Percentiles rank a stretch among this genome's conserved stretches.
phyloP scores from a whole-genome alignment of 345 rosid species.

The Syzygium aqueum region DNA sequence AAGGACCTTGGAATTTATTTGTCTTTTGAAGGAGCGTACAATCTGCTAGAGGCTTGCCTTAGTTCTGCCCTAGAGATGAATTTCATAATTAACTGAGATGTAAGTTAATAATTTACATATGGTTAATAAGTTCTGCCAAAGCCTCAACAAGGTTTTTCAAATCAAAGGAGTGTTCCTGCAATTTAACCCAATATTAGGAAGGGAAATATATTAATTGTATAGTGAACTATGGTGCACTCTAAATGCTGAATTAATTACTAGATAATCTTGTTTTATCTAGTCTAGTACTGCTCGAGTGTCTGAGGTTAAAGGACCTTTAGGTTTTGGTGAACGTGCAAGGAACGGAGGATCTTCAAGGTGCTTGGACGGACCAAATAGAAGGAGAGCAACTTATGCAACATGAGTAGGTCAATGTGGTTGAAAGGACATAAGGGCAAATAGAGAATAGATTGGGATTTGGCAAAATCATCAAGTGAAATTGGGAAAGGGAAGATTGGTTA shows the following conservation, averaged over 20 bases:
- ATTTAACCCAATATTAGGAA: not conserved
- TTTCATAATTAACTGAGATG: not conserved
- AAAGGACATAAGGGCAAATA: not conserved
- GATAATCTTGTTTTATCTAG: not conserved
- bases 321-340: not conserved
- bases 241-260: not conserved
- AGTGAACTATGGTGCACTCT: not conserved
- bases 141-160: not conserved
- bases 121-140: not conserved
- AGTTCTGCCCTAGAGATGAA: not conserved
- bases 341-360: fast-evolving
- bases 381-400: not conserved
- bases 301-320: not conserved
- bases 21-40: not conserved
- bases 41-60: not conserved
- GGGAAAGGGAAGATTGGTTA: no score
- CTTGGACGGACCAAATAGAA: not conserved
- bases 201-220: not conserved
- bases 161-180: not conserved
- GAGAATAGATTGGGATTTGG: not conserved
- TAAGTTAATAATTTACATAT: not conserved
- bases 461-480: not conserved
- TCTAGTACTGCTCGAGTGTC: no score
- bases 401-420: not conserved
- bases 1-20: not conserved